Base-by-base conservation (phyloP, 164 flowering plant genomes). In the Nymphaea thermarum region DNA sequence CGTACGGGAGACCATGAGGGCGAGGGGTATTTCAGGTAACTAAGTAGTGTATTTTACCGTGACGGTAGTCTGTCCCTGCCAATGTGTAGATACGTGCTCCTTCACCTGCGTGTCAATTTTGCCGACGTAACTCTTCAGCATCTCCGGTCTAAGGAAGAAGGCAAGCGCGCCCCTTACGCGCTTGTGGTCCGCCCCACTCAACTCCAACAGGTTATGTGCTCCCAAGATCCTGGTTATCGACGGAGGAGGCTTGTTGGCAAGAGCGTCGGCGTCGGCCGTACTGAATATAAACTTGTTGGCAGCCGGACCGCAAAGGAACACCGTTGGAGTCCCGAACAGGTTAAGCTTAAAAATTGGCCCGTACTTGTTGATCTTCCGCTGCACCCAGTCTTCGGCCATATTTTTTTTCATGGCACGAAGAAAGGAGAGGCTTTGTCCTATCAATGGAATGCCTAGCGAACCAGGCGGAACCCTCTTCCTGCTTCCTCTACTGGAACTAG, bases 341-440 rank as follows among this genome's bases (percentile, higher is more conserved):
- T 70, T 75, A 16, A 79, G 72, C 73, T 82, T 79, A 11, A 73
- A 79, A 4, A 79, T 45, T 2, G 82, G 76, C 16, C 85, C 83
- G 65, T 80, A 77, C 68, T 70, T 73, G 36, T 55, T 60, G 14
- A 66, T 71, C 69, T 76, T 74, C 43, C 72, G 76, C n/a, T 70
- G 62, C 0, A 82, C 61, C 83, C 83, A 82, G 57, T 70, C 65
- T 18, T 80, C 83, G 4, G 77, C 80, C 0, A 76, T 77, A 74
- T 82, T 77, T 14, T 76, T 42, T 45, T 67, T 66, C 82, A 80
- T 70, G 12, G 80, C 80, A n/a, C 75, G 60, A 0, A 82, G 70
- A 53, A 80, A 70, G n/a, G 44, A 43, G 42, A 82, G 72, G 72
- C 82, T 78, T 62, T 82, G 78, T 43, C 82, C 83, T 10, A 80